Base-by-base conservation (phyloP, 23 red algal genomes). In the Chondrus crispus region DNA sequence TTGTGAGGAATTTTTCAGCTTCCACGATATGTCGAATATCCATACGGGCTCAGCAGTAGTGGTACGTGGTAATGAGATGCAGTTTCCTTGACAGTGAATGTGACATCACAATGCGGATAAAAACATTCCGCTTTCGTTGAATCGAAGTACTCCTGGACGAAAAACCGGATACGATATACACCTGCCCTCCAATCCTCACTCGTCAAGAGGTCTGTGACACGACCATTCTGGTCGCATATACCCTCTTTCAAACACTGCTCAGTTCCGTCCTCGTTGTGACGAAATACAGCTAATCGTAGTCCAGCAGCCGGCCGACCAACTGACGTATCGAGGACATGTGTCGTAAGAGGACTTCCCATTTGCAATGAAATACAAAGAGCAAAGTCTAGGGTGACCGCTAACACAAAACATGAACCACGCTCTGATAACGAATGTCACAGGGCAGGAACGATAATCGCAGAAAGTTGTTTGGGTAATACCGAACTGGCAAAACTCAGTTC, bases 11-110 rank as follows among this genome's bases (percentile, higher is more conserved):
- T 11, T 1, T 36, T 44, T 93, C 58, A 96, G n/a, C 75, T 89
- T n/a, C 95, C 95, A 13, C 92, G 84, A 84, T 97, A 97, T 18
- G 89, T 97, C 19, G 90, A 88, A 80, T 91, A 97, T 29, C 95
- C 95, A 51, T 75, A 93, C 3, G 95, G 95, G 33, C 88, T 93
- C 10, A 97, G 47, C 53, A 97, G 54, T 22, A 97, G 84, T 37
- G 95, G 95, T 18, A 97, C 92, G 28, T 97, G 95, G 53, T 93
- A 93, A 60, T 97, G 95, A 19, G 71, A 53, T 0, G 87, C 51
- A 36, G 80, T 72, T 47, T 94, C 88, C 3, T 63, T 44, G 28
- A 97, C 80, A 2, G 75, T 47, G 43, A 97, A 97, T 5, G 81
- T 92, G 3, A 97, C 49, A 75, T 97, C 95, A 33, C 52, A 52